Evolutionary conservation across 352 stramenopile species (phyloP).

Genomic region (Globisporangium camurandrum): DNA sequence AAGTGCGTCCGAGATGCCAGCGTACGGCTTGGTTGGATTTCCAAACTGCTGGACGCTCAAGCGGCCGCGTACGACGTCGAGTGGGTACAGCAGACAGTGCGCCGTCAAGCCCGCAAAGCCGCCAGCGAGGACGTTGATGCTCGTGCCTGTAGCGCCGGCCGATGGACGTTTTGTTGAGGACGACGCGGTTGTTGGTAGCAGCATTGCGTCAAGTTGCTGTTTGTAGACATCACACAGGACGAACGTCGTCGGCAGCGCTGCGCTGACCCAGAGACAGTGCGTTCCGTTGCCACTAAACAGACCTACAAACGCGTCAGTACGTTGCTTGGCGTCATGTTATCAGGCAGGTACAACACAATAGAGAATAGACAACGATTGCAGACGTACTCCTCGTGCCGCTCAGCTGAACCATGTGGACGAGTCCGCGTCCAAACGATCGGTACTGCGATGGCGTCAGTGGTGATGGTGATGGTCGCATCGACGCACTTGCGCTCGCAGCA

Average conservation of each 20-base stretch:
- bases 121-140: constrained; percentile 51
- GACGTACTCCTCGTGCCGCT: constrained; percentile 38
- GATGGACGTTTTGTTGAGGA: not conserved
- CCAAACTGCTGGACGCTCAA: constrained; percentile 70
- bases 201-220: constrained; percentile 29
- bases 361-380: not conserved
- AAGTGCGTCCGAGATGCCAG: constrained; percentile 46
- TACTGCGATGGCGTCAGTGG: constrained; percentile 21
- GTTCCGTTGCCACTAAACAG: constrained; percentile 75
- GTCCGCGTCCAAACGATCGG: constrained; percentile 32
- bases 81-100: constrained; percentile 64
- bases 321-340: too few species aligned
- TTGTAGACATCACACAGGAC: constrained; percentile 67
- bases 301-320: constrained; percentile 13
- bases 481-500: not conserved
- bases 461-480: too few species aligned
- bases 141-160: too few species aligned
- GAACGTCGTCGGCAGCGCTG: constrained; percentile 75
- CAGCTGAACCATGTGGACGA: constrained; percentile 67
- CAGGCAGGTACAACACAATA: not conserved
- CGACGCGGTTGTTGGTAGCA: constrained; percentile 4
- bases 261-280: constrained; percentile 79
- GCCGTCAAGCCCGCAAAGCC: constrained; percentile 62
- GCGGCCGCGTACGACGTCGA: constrained; percentile 70
- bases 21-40: constrained; percentile 25